A percentile compares a stretch with the other conserved stretches of the same genome.
phyloP scores from a whole-genome alignment of 208 protist species.

The Balamuthia mandrillaris region DNA sequence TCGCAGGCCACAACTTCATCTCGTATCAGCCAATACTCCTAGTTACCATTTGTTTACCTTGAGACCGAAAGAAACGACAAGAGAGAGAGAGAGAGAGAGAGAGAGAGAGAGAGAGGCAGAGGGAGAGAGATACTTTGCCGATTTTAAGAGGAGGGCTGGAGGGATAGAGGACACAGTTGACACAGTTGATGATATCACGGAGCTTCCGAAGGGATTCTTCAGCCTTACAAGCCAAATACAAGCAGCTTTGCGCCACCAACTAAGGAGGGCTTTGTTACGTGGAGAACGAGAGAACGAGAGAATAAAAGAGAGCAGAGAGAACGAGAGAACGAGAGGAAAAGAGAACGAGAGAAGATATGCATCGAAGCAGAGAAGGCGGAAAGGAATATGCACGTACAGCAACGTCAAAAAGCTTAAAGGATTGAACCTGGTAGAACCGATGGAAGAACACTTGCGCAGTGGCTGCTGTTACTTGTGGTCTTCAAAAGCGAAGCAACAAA shows the following conservation, averaged over 20 bases:
- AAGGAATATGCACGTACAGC: background rate
- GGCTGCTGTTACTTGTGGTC: background rate
- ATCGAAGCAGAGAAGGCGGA: background rate
- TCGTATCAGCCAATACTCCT: constrained; percentile 34
- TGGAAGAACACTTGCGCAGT: constrained; percentile 26
- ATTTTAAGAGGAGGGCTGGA: constrained; percentile 24
- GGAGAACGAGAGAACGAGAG: too few relatives aligned
- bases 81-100: background rate
- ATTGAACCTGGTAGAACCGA: constrained; percentile 25
- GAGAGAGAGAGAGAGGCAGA: background rate
- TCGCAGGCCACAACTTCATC: constrained; percentile 29
- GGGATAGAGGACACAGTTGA: background rate
- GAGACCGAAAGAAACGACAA: background rate
- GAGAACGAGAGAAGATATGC: background rate
- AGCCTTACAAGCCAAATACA: constrained; percentile 38
- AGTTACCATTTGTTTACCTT: background rate
- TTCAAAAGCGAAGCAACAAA: background rate
- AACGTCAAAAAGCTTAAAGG: background rate
- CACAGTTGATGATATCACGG: constrained; percentile 24
- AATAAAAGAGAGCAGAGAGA: background rate
- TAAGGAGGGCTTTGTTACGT: background rate
- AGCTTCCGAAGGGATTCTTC: constrained; percentile 13
- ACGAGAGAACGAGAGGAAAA: background rate
- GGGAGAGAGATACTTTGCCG: background rate
- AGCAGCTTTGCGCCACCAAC: constrained; percentile 32